Percentiles rank a stretch among this genome's conserved stretches.
These are phyloP conservation scores for Macrocystidia cucumis DNA, from an alignment of 1,284 basidiomycete species.

Conservation along the genomic window DNA sequence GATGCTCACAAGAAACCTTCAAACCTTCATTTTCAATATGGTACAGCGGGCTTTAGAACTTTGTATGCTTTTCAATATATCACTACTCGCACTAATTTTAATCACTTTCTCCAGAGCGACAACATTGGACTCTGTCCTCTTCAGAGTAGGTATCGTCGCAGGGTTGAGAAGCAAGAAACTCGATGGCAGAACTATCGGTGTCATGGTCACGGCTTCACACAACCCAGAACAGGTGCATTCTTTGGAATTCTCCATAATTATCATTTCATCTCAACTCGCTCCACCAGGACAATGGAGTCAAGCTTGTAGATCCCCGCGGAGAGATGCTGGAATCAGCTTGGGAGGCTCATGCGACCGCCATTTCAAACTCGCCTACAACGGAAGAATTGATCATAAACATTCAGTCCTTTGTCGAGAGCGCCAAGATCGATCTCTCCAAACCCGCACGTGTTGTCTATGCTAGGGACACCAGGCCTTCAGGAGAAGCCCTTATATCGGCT, in stretches of 20 bases:
- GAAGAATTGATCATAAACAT: slow-evolving; percentile 69
- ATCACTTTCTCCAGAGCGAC: slow-evolving; percentile 51
- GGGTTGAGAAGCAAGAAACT: slow-evolving; percentile 86
- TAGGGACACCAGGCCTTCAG: slow-evolving; percentile 90
- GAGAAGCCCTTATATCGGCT: slow-evolving; percentile 74
- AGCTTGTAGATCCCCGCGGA: slow-evolving; percentile 95
- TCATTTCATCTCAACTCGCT: slow-evolving; percentile 6
- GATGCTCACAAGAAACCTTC: slow-evolving; percentile 60
- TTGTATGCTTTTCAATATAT: slow-evolving; percentile 48
- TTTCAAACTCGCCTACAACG: slow-evolving; percentile 83
- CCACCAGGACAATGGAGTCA: slow-evolving; percentile 93
- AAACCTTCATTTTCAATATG: slow-evolving; percentile 73
- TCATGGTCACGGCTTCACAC: slow-evolving; percentile 99
- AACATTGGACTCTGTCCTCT: slow-evolving; percentile 87
- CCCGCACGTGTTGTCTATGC: slow-evolving; percentile 86
- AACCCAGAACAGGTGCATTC: slow-evolving; percentile 85
- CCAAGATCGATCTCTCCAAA: slow-evolving; percentile 75
- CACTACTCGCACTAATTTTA: slow-evolving; percentile 11
- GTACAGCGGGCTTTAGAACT: slow-evolving; percentile 93
- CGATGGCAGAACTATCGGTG: slow-evolving; percentile 87
- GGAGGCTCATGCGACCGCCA: slow-evolving; percentile 83
- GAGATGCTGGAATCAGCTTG: slow-evolving; percentile 98
- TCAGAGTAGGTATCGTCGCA: slow-evolving; percentile 89
- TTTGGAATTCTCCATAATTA: slow-evolving; percentile 3
- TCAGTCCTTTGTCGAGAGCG: slow-evolving; percentile 51